A percentile compares a stretch with the other conserved stretches of the same genome.
phyloP scores from a whole-genome alignment of 495 filamentous ascomycete species.

The Penicillium cosmopolitanum region DNA sequence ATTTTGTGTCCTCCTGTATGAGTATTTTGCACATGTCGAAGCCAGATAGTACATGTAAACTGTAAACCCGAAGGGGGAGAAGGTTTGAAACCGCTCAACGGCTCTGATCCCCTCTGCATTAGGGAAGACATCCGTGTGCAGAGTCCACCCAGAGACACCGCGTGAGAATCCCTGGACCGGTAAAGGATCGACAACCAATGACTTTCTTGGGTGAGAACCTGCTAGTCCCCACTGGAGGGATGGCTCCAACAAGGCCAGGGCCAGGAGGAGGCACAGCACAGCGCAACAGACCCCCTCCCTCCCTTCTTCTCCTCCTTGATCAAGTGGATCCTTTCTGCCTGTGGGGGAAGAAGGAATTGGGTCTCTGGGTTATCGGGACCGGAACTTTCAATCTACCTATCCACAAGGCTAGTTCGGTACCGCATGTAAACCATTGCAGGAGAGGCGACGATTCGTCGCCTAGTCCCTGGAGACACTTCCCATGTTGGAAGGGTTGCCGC shows the following conservation, averaged over 20 bases:
- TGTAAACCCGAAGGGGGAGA: conserved; percentile 5
- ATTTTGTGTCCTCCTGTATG: neutral
- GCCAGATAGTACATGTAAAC: neutral
- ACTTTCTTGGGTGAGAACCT: conserved; percentile 14
- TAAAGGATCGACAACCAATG: conserved; percentile 25
- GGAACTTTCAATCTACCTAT: neutral
- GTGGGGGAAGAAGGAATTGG: conserved; percentile 4
- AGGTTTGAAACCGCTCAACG: conserved; percentile 30
- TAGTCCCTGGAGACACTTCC: conserved; percentile 7
- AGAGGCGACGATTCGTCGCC: neutral
- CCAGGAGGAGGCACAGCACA: neutral
- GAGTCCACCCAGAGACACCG: conserved; percentile 14
- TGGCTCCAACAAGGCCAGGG: conserved; percentile 11
- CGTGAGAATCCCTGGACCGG: conserved; percentile 20
- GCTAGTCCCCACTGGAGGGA: conserved; percentile 7
- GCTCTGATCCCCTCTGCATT: conserved; percentile 15
- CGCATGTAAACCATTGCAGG: neutral
- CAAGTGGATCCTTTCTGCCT: conserved; percentile 5
- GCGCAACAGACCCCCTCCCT: too few relatives aligned
- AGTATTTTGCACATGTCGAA: conserved; percentile 1
- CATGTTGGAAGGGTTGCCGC: conserved; percentile 18
- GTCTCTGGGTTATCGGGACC: conserved; percentile 10
- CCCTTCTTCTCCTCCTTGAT: neutral
- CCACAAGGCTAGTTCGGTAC: conserved; percentile 7
- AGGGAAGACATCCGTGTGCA: conserved; percentile 14